A percentile compares a stretch with the other conserved stretches of the same genome.
Conservation (phyloP, 2,329 filamentous ascomycete genomes). For the Penicillium frequentans region DNA sequence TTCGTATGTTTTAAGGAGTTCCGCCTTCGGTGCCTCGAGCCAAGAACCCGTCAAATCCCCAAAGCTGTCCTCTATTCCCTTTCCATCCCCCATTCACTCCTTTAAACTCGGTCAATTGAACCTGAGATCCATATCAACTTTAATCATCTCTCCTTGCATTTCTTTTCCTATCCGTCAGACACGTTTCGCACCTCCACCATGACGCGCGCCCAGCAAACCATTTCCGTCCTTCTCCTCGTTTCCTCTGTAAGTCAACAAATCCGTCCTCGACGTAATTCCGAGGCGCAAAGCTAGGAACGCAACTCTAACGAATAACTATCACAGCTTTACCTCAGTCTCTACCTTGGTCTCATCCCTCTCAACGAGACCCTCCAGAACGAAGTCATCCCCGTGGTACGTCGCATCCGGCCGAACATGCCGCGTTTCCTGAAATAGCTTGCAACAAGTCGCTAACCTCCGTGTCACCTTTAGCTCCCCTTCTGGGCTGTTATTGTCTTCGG, state of each 20-base stretch:
- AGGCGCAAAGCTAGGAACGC: background rate
- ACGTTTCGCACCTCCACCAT: slow-evolving; percentile 54
- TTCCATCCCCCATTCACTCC: slow-evolving; percentile 16
- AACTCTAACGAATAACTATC: background rate
- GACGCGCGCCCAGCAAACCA: slow-evolving; percentile 91
- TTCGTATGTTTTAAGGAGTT: slow-evolving; percentile 2
- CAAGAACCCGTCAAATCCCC: slow-evolving; percentile 9
- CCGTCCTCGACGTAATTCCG: background rate
- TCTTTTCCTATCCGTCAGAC: background rate
- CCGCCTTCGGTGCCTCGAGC: slow-evolving; percentile 10
- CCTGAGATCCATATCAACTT: slow-evolving; percentile 1
- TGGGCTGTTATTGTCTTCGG: slow-evolving; percentile 90
- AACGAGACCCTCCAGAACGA: slow-evolving; percentile 76
- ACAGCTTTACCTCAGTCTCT: slow-evolving; percentile 88
- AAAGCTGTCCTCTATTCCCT: slow-evolving; percentile 15
- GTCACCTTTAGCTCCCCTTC: slow-evolving; percentile 72
- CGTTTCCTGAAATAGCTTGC: background rate
- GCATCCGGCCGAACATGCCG: background rate
- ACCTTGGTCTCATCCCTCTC: slow-evolving; percentile 78
- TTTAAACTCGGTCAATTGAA: slow-evolving; percentile 16
- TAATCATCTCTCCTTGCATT: slow-evolving; percentile 8
- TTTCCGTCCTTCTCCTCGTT: slow-evolving; percentile 82
- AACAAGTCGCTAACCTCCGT: background rate
- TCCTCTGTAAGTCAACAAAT: slow-evolving; percentile 67
- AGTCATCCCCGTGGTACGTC: slow-evolving; percentile 82